Base-by-base conservation (phyloP, 176 grass and related monocot species). In the Thalia dealbata region DNA sequence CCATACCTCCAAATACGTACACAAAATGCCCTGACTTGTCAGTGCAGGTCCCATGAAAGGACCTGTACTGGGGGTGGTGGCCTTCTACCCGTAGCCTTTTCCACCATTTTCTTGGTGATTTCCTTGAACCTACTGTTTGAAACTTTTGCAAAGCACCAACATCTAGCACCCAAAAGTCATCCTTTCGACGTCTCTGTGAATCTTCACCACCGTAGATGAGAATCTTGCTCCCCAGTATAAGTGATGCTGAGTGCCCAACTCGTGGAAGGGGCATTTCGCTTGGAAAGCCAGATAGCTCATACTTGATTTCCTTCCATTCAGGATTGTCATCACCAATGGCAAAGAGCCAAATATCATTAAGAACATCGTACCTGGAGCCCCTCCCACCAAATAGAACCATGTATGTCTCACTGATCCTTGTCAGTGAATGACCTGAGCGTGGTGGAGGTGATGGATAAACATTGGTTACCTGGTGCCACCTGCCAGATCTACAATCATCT, bases 131-230 rank as follows among this genome's bases (percentile, higher is more conserved):
- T 52, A 46, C 6, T 44, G 87, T 78, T 70, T 81, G 78, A 13
- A 82, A 84, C 43, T 72, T 85, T 65, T 71, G 63, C 59, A 93
- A 79, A 70, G 80, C 71, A 43, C 81, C 69, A 45, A 82, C 69
- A 80, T 99, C 95, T 76, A 99, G 82, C 68, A 84, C 81, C 95
- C 90, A 99, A 65, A 99, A 99, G 72, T 99, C 95, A 82, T 93
- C 67, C 73, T 86, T 93, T n/a, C 90, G 84, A 21, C 50, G 83
- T 50, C 83, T 99, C 76, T 91, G 78, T 5, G 85, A 86, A 44
- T 93, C 95, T 81, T 99, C 95, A 24, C 95, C 95, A 15, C 95
- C 95, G 69, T 99, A 93, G 55, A 99, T 81, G 67, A 99, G 87
- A 79, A 99, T 85, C 74, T 90, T 99, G 69, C 84, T 78, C 32